Percentiles rank a stretch among this genome's conserved stretches.
Conservation (phyloP, 768 basidiomycete genomes). For the Polyporus arcularius region DNA sequence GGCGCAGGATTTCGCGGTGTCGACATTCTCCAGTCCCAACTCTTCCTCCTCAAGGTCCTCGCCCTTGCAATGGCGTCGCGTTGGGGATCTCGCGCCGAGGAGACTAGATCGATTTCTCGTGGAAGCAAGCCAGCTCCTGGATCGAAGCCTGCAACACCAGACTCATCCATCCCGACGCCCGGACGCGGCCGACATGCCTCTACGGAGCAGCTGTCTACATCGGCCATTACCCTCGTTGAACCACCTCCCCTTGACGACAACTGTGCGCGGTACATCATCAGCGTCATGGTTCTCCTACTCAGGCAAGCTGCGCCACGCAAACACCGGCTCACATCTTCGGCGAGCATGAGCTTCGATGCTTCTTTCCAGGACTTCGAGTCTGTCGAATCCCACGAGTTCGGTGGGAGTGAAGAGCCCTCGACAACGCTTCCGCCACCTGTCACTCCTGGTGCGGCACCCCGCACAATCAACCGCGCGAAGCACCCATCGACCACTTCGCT, state of each 20-base stretch:
- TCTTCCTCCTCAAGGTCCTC: conserved; percentile 83
- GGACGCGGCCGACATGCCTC: conserved; percentile 40
- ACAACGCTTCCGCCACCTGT: conserved; percentile 20
- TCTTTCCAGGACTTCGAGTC: conserved; percentile 74
- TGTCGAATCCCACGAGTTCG: conserved; percentile 36
- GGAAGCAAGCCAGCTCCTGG: conserved; percentile 33
- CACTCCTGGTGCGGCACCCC: conserved; percentile 10
- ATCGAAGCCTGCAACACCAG: conserved; percentile 35
- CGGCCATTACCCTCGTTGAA: conserved; percentile 44
- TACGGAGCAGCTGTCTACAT: conserved; percentile 41
- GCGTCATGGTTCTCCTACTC: conserved; percentile 81
- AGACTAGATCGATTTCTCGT: conserved; percentile 43
- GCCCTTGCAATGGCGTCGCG: conserved; percentile 76
- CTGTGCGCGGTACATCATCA: conserved; percentile 78
- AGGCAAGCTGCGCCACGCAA: conserved; percentile 67
- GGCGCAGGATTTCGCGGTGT: conserved; percentile 53
- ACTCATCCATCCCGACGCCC: conserved; percentile 36
- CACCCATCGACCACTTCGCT: conserved; percentile 20
- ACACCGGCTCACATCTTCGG: conserved; percentile 56
- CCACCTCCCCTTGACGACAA: conserved; percentile 77
- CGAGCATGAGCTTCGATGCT: conserved; percentile 60
- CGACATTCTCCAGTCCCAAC: conserved; percentile 82
- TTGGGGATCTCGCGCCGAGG: conserved; percentile 56
- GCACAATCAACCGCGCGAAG: conserved; percentile 18
- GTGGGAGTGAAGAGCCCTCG: conserved; percentile 17